A percentile compares a stretch with the other conserved stretches of the same genome.
phyloP scores from a whole-genome alignment of 106 monocot genomes.

The Acorus gramineus region DNA sequence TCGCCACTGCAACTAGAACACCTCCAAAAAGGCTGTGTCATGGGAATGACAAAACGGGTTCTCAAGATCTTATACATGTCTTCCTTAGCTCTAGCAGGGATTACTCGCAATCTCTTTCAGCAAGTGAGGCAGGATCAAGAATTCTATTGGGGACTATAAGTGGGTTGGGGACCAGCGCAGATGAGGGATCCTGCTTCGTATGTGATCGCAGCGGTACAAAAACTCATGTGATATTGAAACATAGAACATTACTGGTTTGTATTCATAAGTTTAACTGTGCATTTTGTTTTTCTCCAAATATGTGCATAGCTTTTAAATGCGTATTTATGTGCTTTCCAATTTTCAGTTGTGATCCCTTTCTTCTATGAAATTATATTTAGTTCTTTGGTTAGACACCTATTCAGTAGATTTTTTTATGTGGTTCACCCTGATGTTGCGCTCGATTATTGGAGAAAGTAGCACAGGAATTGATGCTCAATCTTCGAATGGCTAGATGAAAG shows the following conservation, averaged over 20 bases:
- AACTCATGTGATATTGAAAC: constrained; percentile 84
- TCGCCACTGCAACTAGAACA: constrained; percentile 63
- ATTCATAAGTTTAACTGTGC: not conserved
- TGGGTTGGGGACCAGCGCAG: constrained; percentile 60
- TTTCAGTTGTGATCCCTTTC: too few species aligned
- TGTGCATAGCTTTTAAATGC: not conserved
- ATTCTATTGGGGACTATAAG: constrained; percentile 61
- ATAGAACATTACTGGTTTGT: constrained; percentile 86
- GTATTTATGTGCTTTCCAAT: too few species aligned
- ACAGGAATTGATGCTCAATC: too few species aligned
- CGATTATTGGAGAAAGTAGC: too few species aligned
- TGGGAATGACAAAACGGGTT: constrained; percentile 12
- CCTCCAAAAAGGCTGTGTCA: constrained; percentile 20
- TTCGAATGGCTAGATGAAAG: too few species aligned
- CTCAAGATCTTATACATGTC: constrained; percentile 65
- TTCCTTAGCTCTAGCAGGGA: constrained; percentile 35
- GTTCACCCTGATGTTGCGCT: too few species aligned
- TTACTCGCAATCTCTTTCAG: constrained; percentile 3
- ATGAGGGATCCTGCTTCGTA: constrained; percentile 77
- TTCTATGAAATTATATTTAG: too few species aligned
- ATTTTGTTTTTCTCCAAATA: not conserved
- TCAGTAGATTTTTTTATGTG: too few species aligned
- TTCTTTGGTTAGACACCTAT: too few species aligned
- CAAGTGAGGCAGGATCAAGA: constrained; percentile 10
- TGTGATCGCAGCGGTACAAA: constrained; percentile 47